Percentiles rank a stretch among this genome's conserved stretches.
Evolutionary conservation across 306 rosid species (phyloP).

Genomic region (Carpinus viminea): DNA sequence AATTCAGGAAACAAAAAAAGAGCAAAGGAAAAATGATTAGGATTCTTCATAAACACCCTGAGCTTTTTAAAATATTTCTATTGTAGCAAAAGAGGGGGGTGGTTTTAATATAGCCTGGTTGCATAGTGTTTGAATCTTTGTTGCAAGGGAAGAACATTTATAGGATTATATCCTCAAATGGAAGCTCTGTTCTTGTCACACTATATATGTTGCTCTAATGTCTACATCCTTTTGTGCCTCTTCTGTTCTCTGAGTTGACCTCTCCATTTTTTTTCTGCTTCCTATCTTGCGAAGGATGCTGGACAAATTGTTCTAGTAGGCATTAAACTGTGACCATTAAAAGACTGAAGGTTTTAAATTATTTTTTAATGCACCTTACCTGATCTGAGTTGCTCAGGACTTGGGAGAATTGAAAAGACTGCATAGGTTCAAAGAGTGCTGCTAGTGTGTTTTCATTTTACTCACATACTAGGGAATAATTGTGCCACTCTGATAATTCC

Average conservation of each 20-base stretch:
- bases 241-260: too few species aligned
- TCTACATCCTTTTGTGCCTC: neutral
- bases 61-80: neutral
- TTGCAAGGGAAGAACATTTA: neutral
- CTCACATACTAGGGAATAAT: neutral
- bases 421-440: constrained; percentile 16
- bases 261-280: too few species aligned
- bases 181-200: neutral
- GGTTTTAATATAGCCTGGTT: neutral
- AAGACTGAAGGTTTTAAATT: neutral
- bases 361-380: neutral
- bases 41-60: neutral
- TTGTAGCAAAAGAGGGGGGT: neutral
- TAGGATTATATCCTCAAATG: neutral
- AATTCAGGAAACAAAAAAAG: neutral
- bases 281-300: too few species aligned
- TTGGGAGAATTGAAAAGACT: constrained; percentile 14
- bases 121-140: neutral
- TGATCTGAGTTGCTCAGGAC: neutral
- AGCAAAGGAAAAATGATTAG: neutral
- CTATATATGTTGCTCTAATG: neutral
- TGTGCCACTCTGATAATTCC: constrained; percentile 14
- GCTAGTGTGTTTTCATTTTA: constrained; percentile 1
- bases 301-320: too few species aligned
- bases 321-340: neutral